phyloP scores from a whole-genome alignment of 2,329 filamentous ascomycete species.

The Phialocephala subalpina region DNA sequence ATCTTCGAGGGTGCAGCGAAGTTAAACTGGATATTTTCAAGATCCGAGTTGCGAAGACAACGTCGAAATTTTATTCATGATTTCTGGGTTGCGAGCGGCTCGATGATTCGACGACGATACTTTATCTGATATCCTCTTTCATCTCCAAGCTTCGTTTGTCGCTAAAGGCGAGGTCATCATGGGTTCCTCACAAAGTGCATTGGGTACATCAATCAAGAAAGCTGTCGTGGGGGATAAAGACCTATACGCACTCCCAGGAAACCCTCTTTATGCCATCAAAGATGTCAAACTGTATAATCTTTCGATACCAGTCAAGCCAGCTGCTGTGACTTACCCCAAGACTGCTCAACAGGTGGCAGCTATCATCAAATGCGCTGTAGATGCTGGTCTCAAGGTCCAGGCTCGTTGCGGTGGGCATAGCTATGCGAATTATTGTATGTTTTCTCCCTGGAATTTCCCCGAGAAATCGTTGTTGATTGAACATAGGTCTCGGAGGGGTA shows the following conservation, averaged over 20 bases:
- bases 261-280: conserved; percentile 28
- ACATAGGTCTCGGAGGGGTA: conserved; percentile 54
- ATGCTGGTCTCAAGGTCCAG: conserved; percentile 54
- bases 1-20: too few species aligned
- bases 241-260: conserved; percentile 33
- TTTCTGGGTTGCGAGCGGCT: background rate
- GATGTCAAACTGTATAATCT: conserved; percentile 39
- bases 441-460: background rate
- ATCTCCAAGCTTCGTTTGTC: background rate
- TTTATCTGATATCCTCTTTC: background rate
- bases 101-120: background rate
- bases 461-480: conserved; percentile 12
- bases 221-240: conserved; percentile 29
- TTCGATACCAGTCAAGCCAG: conserved; percentile 28
- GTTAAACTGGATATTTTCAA: too few species aligned
- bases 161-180: conserved; percentile 1
- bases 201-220: conserved; percentile 20
- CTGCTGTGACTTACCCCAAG: conserved; percentile 37
- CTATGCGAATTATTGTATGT: conserved; percentile 53
- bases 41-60: too few species aligned
- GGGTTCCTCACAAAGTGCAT: conserved; percentile 23
- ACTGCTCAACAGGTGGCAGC: conserved; percentile 48
- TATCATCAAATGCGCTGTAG: conserved; percentile 54
- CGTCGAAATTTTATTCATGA: background rate
- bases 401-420: conserved; percentile 61